phyloP scores from a whole-genome alignment of 805 yeast species.

The Kluyveromyces siamensis region DNA sequence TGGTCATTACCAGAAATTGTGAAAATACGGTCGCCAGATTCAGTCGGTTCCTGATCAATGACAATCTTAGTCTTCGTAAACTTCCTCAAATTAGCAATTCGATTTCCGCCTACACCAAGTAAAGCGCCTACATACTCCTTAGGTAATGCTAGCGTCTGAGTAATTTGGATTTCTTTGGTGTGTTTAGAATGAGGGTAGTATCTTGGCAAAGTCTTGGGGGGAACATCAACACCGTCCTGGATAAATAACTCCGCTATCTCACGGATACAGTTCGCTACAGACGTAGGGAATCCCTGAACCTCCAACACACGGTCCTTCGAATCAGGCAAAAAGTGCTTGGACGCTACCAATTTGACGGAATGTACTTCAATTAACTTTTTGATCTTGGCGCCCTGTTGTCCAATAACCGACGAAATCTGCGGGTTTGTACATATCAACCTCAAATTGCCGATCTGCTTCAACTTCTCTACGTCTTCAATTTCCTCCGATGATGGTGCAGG shows the following conservation, averaged over 20 bases:
- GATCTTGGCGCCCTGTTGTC: constrained; percentile 72
- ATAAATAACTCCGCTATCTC: constrained; percentile 33
- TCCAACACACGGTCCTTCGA: constrained; percentile 84
- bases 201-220: constrained; percentile 34
- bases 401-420: constrained; percentile 85
- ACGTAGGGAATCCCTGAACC: constrained; percentile 67
- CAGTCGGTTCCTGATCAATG: constrained; percentile 61
- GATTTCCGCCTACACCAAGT: constrained; percentile 76
- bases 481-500: constrained; percentile 25
- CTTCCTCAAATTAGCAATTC: constrained; percentile 79
- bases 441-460: constrained; percentile 30
- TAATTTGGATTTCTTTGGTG: constrained; percentile 7
- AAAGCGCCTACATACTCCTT: constrained; percentile 82
- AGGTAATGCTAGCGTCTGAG: constrained; percentile 44
- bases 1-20: constrained; percentile 50
- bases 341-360: constrained; percentile 75
- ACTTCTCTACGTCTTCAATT: constrained; percentile 18
- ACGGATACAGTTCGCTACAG: constrained; percentile 55
- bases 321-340: constrained; percentile 71
- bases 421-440: constrained; percentile 72
- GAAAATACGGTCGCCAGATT: constrained; percentile 55
- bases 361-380: constrained; percentile 54
- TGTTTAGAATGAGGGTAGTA: constrained; percentile 45
- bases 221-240: constrained; percentile 17
- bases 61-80: constrained; percentile 70